Base-by-base conservation (phyloP, 768 basidiomycete genomes). In the Mycena pura region DNA sequence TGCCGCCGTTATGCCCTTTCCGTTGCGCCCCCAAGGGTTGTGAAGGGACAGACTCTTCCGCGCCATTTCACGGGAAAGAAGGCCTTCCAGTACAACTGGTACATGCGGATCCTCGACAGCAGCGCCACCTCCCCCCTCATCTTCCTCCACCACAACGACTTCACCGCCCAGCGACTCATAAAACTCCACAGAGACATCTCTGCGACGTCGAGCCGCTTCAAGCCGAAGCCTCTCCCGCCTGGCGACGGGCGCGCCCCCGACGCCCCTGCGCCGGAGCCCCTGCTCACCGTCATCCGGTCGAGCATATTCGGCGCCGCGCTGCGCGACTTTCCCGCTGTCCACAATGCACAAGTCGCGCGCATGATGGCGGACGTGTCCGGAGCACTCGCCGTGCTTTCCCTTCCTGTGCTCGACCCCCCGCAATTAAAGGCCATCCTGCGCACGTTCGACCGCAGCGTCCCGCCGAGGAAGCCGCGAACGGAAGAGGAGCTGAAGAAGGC, bases 41-140 rank as follows among this genome's bases (percentile, higher is more conserved):
- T 85, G 39, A 80, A 83, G 5, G 77, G 84, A 3, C 88, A 87
- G 69, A 75, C 76, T 29, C 73, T 75, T 25, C 86, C 87, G 0
- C 90, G 95, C 40, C 80, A 85, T 60, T 95, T 93, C 72, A 83
- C 82, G 49, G 85, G 86, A 71, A 90, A 91, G 73, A 97, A 96
- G 74, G 80, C 87, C 2, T 88, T 86, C 75, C 87, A 93, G 72
- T 93, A 88, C 77, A 83, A 86, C 77, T 88, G 90, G 76, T 95
- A 95, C 81, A 79, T 82, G 57, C 83, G 82, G 68, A 85, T 96
- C 63, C 82, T 96, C 69, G 74, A 84, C 57, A 76, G 80, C 52
- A 84, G 83, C 71, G 67, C 74, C 22, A 73, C 79, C 34, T 79
- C 86, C 0, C 88, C 93, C 29, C 77, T 95, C 71, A 78, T 97